Evolutionary conservation across 2,329 filamentous ascomycete species (phyloP).

Genomic region (Colletotrichum karsti): DNA sequence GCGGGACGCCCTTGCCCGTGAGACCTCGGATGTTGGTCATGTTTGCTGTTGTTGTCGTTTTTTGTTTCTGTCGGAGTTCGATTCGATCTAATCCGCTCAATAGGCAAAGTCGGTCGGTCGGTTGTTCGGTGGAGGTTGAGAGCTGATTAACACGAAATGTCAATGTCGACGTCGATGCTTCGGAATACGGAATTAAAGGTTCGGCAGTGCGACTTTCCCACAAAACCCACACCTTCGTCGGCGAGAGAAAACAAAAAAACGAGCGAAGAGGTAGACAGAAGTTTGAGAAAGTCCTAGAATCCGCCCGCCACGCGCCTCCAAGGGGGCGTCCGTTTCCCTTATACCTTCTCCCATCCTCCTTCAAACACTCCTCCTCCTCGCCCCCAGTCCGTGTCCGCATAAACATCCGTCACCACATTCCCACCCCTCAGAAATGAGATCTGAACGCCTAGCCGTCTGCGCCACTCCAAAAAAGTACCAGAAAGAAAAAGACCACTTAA

Average conservation of each 20-base stretch:
- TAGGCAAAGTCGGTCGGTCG: too few species aligned
- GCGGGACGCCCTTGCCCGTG: conserved; percentile 45
- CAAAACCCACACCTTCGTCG: too few species aligned
- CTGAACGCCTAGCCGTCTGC: background rate
- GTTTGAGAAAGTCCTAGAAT: background rate
- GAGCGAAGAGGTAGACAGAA: background rate
- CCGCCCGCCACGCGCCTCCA: background rate
- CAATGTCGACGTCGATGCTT: too few species aligned
- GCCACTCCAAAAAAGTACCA: background rate
- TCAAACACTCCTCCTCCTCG: background rate
- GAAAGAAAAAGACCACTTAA: background rate
- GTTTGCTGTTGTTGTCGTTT: conserved; percentile 1
- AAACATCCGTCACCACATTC: background rate
- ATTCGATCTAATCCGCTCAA: too few species aligned
- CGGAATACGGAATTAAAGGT: too few species aligned
- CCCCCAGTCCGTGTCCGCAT: background rate
- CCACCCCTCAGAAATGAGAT: conserved; percentile 12
- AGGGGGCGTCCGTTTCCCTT: background rate
- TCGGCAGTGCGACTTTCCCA: background rate
- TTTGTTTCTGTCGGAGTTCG: background rate
- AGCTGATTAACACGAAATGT: too few species aligned
- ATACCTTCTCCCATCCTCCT: background rate
- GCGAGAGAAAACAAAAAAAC: background rate
- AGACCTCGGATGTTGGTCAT: conserved; percentile 37
- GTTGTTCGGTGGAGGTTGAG: too few species aligned